These are phyloP conservation scores for Aurifilum marmelostoma DNA, from an alignment of 2,329 filamentous ascomycete genomes.

Conservation along the genomic window DNA sequence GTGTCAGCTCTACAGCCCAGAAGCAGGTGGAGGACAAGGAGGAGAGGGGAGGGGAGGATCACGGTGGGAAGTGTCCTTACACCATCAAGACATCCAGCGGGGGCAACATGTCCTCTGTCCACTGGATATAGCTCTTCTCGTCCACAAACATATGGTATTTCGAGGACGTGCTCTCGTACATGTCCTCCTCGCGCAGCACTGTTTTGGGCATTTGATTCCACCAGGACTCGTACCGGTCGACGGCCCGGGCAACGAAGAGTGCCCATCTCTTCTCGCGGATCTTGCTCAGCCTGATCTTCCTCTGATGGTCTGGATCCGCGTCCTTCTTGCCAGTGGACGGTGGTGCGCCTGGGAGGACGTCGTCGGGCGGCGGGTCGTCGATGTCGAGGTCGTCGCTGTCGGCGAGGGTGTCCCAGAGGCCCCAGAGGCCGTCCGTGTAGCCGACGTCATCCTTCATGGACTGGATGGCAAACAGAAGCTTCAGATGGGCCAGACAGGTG, in stretches of 20 bases:
- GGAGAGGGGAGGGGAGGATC: too few relatives aligned
- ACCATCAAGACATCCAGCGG: conserved; percentile 49
- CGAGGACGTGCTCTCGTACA: conserved; percentile 34
- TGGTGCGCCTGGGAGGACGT: conserved; percentile 13
- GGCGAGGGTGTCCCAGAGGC: conserved; percentile 56
- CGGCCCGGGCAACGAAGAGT: conserved; percentile 69
- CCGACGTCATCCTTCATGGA: conserved; percentile 69
- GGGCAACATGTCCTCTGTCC: conserved; percentile 52
- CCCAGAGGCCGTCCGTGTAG: conserved; percentile 68
- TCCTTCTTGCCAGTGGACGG: conserved; percentile 31
- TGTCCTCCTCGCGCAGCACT: conserved; percentile 42
- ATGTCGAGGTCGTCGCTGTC: conserved; percentile 29
- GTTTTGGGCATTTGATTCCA: conserved; percentile 49
- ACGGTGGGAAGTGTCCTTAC: conserved; percentile 40
- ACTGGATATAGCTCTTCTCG: conserved; percentile 36
- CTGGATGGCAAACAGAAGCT: conserved; percentile 70
- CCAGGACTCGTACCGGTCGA: conserved; percentile 70
- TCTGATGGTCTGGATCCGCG: conserved; percentile 39
- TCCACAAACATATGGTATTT: conserved; percentile 42
- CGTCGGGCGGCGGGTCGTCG: neutral
- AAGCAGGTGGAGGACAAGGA: neutral
- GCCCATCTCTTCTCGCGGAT: conserved; percentile 76
- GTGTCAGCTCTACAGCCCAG: neutral
- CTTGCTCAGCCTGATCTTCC: conserved; percentile 50
- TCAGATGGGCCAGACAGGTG: conserved; percentile 73